These are phyloP conservation scores for Claviceps arundinis DNA, from an alignment of 2,329 filamentous ascomycete species.

Conservation along the genomic window DNA sequence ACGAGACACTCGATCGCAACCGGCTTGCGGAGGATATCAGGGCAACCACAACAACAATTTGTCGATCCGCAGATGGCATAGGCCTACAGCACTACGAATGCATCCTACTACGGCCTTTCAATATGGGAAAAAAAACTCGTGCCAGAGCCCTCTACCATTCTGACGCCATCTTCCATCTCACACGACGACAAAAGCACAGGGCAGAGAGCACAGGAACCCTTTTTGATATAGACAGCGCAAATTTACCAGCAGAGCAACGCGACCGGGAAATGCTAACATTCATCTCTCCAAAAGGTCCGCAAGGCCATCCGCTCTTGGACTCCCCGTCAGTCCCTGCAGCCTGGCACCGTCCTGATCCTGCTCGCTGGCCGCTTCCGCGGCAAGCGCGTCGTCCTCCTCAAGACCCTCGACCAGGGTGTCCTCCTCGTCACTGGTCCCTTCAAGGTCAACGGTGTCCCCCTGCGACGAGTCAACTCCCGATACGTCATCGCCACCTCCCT, in stretches of 20 bases:
- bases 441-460: slow-evolving; percentile 99
- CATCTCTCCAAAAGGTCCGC: slow-evolving; percentile 54
- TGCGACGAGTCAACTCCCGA: slow-evolving; percentile 85
- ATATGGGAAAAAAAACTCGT: neutral
- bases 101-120: neutral
- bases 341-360: slow-evolving; percentile 95
- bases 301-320: slow-evolving; percentile 83
- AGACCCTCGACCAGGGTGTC: slow-evolving; percentile 92
- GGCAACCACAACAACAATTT: neutral
- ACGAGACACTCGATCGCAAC: neutral
- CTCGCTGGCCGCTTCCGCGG: slow-evolving; percentile 98
- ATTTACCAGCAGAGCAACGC: neutral
- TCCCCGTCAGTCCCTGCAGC: slow-evolving; percentile 78
- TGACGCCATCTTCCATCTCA: neutral
- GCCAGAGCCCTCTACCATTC: neutral
- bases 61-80: neutral
- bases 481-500: slow-evolving; percentile 87
- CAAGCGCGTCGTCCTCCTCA: slow-evolving; percentile 99
- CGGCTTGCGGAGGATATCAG: neutral
- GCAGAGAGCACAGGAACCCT: slow-evolving; percentile 1
- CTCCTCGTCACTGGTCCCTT: slow-evolving; percentile 98
- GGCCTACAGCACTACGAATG: neutral
- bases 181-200: neutral
- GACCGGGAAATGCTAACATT: slow-evolving; percentile 4
- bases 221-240: neutral